phyloP scores from a whole-genome alignment of 2,329 filamentous ascomycete genomes.

The Metarhizium rileyi region DNA sequence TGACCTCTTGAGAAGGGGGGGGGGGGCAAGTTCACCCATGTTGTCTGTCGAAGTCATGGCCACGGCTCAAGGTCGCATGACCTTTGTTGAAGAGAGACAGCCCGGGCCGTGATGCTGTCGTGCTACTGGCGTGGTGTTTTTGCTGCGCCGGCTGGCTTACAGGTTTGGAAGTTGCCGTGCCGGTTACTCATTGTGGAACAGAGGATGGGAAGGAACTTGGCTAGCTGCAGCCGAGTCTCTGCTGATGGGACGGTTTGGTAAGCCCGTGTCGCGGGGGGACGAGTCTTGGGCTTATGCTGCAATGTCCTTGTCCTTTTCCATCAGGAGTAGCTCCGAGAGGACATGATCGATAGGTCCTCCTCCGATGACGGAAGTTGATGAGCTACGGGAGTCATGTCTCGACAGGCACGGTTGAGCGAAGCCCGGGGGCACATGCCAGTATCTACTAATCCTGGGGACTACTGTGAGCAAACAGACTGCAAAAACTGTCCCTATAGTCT shows the following conservation, averaged over 20 bases:
- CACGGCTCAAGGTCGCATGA: background rate
- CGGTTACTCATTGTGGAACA: background rate
- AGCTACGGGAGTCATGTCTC: too few relatives aligned
- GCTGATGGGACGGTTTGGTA: background rate
- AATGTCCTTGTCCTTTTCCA: too few relatives aligned
- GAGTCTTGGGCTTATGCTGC: too few relatives aligned
- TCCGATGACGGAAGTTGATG: too few relatives aligned
- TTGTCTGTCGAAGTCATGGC: background rate
- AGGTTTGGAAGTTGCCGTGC: background rate
- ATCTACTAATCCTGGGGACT: too few relatives aligned
- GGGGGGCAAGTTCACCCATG: background rate
- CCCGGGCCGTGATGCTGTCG: background rate
- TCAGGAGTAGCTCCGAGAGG: too few relatives aligned
- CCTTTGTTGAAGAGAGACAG: background rate
- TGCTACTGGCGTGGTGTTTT: background rate
- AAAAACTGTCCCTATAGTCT: too few relatives aligned
- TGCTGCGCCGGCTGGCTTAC: background rate
- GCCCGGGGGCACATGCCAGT: too few relatives aligned
- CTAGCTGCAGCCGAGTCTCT: background rate
- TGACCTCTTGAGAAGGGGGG: too few relatives aligned
- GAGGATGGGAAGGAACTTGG: background rate
- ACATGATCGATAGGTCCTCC: too few relatives aligned
- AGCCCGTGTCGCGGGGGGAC: background rate
- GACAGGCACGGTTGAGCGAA: too few relatives aligned
- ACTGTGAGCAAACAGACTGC: too few relatives aligned